Evolutionary conservation across 768 basidiomycete species (phyloP).

Genomic region (Collybia mongolica): DNA sequence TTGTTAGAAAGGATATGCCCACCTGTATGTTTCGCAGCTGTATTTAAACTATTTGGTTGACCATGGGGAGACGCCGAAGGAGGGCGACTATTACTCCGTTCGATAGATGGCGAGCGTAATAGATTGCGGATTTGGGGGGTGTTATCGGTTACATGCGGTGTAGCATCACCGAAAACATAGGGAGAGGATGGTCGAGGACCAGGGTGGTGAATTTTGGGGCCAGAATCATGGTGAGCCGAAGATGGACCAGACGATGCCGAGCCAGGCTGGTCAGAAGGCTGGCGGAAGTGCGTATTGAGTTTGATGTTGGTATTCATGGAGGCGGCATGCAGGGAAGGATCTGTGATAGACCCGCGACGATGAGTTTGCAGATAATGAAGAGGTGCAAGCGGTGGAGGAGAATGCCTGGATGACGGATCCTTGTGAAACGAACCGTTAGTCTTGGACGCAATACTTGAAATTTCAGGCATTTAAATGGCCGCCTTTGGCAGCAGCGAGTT

Average conservation of each 20-base stretch:
- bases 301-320: conserved; percentile 24
- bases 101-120: conserved; percentile 55
- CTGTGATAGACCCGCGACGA: conserved; percentile 81
- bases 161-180: conserved; percentile 72
- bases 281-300: conserved; percentile 22
- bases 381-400: conserved; percentile 66
- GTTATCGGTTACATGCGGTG: conserved; percentile 33
- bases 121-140: conserved; percentile 55
- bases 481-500: conserved; percentile 6
- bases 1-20: not conserved
- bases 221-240: conserved; percentile 23
- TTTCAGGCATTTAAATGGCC: conserved; percentile 3
- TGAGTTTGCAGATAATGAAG: conserved; percentile 80
- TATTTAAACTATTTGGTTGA: not conserved
- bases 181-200: conserved; percentile 63
- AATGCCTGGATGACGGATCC: conserved; percentile 37
- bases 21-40: conserved; percentile 5
- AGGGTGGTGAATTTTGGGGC: conserved; percentile 28
- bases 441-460: no score
- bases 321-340: conserved; percentile 74
- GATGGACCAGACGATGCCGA: conserved; percentile 25
- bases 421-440: conserved; percentile 26
- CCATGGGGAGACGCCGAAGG: conserved; percentile 16
- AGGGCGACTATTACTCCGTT: conserved; percentile 31
- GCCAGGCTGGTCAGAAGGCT: conserved; percentile 18